Conservation (phyloP, 305 asterid species). For the Fraxinus sp. region DNA sequence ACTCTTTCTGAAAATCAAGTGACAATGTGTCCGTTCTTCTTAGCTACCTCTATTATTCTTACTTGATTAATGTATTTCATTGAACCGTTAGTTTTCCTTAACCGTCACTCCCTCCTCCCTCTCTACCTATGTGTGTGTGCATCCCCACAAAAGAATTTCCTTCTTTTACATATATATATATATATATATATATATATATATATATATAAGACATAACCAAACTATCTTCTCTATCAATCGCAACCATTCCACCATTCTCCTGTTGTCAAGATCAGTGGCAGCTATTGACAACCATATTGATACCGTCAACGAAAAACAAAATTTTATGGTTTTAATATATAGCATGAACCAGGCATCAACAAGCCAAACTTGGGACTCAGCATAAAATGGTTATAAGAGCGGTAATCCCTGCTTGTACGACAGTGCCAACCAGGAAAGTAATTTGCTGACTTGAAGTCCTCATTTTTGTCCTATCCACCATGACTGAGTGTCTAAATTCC, state of each 20-base stretch:
- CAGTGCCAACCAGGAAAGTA: background rate
- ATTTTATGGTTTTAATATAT: background rate
- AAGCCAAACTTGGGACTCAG: background rate
- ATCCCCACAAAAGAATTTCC: background rate
- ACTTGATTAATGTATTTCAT: background rate
- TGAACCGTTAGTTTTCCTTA: background rate
- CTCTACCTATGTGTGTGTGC: background rate
- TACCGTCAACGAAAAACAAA: no score
- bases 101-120: background rate
- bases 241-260: background rate
- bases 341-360: background rate
- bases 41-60: background rate
- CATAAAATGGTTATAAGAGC: background rate
- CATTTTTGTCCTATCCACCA: background rate
- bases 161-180: background rate
- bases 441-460: background rate
- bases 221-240: background rate
- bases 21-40: background rate
- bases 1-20: background rate
- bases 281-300: background rate
- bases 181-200: no score
- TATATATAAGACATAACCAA: background rate
- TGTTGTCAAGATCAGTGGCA: background rate
- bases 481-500: background rate
- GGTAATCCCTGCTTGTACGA: background rate